These are phyloP conservation scores for Globisporangium uncinulatum DNA, from an alignment of 352 stramenopile genomes.

Conservation along the genomic window DNA sequence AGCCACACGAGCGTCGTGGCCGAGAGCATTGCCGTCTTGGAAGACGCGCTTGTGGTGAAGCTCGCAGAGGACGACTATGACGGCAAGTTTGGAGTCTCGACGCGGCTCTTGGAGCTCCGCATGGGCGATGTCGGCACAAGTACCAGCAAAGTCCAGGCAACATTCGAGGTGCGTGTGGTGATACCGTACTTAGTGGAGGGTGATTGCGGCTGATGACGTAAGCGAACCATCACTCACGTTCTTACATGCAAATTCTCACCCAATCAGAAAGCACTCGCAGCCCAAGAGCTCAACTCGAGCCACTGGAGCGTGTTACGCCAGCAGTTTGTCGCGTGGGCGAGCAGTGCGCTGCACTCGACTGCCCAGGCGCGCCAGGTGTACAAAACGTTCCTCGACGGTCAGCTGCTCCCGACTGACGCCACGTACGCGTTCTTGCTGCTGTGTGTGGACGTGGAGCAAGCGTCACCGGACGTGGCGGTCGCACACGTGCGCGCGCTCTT, in stretches of 20 bases:
- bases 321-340: conserved; percentile 64
- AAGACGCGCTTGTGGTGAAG: conserved; percentile 31
- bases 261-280: conserved; percentile 33
- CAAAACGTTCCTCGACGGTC: conserved; percentile 63
- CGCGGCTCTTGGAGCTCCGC: conserved; percentile 51
- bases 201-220: no score
- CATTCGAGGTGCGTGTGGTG: conserved; percentile 27
- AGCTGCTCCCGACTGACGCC: conserved; percentile 50
- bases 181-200: no score
- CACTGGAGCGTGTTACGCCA: conserved; percentile 55
- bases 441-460: conserved; percentile 71
- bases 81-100: conserved; percentile 42
- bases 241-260: background rate
- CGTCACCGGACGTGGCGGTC: conserved; percentile 25
- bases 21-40: conserved; percentile 39
- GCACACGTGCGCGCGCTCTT: conserved; percentile 58
- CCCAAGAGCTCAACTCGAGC: conserved; percentile 36
- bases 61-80: conserved; percentile 33
- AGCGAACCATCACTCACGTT: background rate
- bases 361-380: conserved; percentile 45
- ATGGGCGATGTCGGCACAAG: conserved; percentile 18
- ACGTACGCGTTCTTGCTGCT: conserved; percentile 63
- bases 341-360: conserved; percentile 22
- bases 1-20: conserved; percentile 8
- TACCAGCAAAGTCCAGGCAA: conserved; percentile 27